These are phyloP conservation scores for Fragaria nilgerrensis DNA, from an alignment of 306 rosid species.

Conservation along the genomic window DNA sequence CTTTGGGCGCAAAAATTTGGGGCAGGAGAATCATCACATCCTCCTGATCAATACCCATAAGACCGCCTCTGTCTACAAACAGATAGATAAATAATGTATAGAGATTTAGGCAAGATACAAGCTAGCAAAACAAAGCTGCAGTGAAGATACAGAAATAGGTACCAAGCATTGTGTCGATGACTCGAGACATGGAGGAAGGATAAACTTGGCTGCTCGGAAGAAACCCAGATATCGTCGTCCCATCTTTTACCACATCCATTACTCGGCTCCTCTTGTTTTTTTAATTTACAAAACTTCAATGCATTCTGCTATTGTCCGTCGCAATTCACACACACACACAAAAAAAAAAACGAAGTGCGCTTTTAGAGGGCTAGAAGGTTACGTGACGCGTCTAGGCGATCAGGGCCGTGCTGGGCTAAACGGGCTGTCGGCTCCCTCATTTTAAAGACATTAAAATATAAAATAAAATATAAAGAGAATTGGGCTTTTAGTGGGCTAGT, in stretches of 20 bases:
- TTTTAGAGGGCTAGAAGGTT: too few species aligned
- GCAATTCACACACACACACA: too few species aligned
- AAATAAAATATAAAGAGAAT: too few species aligned
- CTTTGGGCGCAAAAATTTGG: slow-evolving; percentile 69
- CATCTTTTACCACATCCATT: slow-evolving; percentile 66
- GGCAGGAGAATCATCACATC: slow-evolving; percentile 82
- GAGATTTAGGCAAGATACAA: neutral
- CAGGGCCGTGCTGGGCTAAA: too few species aligned
- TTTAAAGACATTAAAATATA: too few species aligned
- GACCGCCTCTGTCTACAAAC: slow-evolving; percentile 50
- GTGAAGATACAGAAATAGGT: slow-evolving; percentile 27
- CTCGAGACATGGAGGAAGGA: slow-evolving; percentile 57
- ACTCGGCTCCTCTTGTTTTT: neutral
- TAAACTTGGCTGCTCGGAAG: slow-evolving; percentile 49
- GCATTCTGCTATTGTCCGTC: too few species aligned
- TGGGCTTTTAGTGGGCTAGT: too few species aligned
- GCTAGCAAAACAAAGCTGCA: slow-evolving; percentile 8
- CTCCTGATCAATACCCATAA: slow-evolving; percentile 62
- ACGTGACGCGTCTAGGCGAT: too few species aligned
- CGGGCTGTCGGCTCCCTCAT: too few species aligned
- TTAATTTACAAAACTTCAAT: too few species aligned
- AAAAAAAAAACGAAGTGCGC: too few species aligned
- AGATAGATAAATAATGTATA: neutral
- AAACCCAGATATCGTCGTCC: slow-evolving; percentile 48
- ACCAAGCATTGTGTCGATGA: slow-evolving; percentile 69